phyloP scores from a whole-genome alignment of 257 asterid genomes.

The Jacaranda mimosifolia region DNA sequence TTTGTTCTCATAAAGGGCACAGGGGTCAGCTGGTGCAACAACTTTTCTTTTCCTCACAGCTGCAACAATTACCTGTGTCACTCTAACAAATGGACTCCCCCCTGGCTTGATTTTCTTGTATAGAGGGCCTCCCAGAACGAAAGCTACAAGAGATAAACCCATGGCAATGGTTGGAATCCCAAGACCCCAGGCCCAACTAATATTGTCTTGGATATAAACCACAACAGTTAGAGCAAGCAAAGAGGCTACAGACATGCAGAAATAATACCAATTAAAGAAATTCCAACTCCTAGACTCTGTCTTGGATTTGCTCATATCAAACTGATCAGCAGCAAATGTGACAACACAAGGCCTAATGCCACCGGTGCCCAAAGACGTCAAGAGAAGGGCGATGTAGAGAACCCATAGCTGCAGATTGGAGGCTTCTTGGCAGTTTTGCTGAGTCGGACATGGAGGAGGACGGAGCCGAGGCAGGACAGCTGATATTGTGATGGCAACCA shows the following conservation, averaged over 20 bases:
- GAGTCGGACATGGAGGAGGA: constrained; percentile 84
- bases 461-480: constrained; percentile 71
- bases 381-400: constrained; percentile 67
- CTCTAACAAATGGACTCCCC: constrained; percentile 80
- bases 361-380: constrained; percentile 78
- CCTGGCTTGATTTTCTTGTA: constrained; percentile 73
- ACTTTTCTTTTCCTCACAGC: constrained; percentile 64
- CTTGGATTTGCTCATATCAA: constrained; percentile 70
- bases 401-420: constrained; percentile 63
- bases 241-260: constrained; percentile 76
- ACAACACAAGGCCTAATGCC: constrained; percentile 85
- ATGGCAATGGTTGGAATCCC: constrained; percentile 87
- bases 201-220: constrained; percentile 85
- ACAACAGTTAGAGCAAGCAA: constrained; percentile 77
- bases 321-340: constrained; percentile 85
- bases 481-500: constrained; percentile 70
- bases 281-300: constrained; percentile 64
- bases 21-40: constrained; percentile 41
- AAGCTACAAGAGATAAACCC: constrained; percentile 60
- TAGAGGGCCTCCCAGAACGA: constrained; percentile 62
- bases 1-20: constrained; percentile 60
- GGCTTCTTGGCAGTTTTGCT: constrained; percentile 77
- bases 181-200: constrained; percentile 92
- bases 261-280: constrained; percentile 84
- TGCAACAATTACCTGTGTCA: constrained; percentile 72